A percentile compares a stretch with the other conserved stretches of the same genome.
Evolutionary conservation across 257 asterid species (phyloP).

Genomic region (Gardenia jasminoides): DNA sequence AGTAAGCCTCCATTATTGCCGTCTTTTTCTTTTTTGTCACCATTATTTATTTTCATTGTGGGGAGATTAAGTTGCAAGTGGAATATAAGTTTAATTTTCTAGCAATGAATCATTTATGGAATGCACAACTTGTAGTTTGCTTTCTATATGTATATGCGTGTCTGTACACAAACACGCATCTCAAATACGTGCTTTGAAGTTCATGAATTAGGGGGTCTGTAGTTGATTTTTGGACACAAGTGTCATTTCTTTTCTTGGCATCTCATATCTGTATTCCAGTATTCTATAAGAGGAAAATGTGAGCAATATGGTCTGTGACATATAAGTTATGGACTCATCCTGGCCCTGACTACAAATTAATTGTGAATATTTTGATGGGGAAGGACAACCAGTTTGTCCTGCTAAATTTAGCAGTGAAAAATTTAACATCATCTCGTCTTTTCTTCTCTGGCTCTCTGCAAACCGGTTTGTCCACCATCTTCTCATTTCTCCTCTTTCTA

Average conservation of each 20-base stretch:
- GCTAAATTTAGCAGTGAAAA: no score
- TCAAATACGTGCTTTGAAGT: background rate
- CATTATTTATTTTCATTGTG: background rate
- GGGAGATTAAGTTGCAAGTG: background rate
- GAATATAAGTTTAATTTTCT: background rate
- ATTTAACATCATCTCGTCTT: no score
- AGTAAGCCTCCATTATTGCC: slow-evolving; percentile 44
- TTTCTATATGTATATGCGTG: background rate
- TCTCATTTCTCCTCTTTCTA: no score
- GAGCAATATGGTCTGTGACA: no score
- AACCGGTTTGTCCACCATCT: no score
- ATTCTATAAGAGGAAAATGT: background rate
- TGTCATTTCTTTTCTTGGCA: background rate
- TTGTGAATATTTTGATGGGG: no score
- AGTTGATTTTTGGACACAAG: slow-evolving; percentile 4
- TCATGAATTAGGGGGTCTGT: background rate
- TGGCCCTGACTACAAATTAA: no score
- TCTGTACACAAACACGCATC: no score
- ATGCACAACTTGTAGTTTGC: background rate
- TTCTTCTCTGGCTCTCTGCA: no score
- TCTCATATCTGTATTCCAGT: background rate
- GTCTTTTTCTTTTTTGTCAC: background rate
- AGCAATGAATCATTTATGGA: background rate
- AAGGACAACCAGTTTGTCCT: no score
- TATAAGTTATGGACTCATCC: no score